phyloP scores from a whole-genome alignment of 2,329 filamentous ascomycete species.

The Scorias spongiosa region DNA sequence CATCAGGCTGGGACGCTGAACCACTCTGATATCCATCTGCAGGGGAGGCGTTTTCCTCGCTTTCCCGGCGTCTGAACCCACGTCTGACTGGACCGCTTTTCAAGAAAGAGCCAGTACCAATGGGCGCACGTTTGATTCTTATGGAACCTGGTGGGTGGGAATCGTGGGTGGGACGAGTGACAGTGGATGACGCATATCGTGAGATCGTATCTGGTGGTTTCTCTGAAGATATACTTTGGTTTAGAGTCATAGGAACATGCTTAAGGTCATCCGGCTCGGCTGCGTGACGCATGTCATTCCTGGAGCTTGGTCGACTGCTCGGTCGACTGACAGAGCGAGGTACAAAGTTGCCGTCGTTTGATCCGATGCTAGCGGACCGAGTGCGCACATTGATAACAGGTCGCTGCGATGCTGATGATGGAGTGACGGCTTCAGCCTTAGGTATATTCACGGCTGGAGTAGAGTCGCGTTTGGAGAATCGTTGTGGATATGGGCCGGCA shows the following conservation, averaged over 20 bases:
- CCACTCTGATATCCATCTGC: constrained; percentile 17
- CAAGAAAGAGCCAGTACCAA: constrained; percentile 60
- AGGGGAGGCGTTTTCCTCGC: constrained; percentile 30
- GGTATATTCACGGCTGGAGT: constrained; percentile 15
- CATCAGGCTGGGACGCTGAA: constrained; percentile 15
- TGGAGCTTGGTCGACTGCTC: constrained; percentile 17
- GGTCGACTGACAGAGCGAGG: constrained; percentile 6
- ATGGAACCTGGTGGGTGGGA: constrained; percentile 55
- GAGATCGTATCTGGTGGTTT: constrained; percentile 34
- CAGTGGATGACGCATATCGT: constrained; percentile 27
- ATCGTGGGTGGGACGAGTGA: constrained; percentile 44
- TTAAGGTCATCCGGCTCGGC: constrained; percentile 8
- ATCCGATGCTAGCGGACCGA: constrained; percentile 20
- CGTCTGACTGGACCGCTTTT: constrained; percentile 60
- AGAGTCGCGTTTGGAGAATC: constrained; percentile 14
- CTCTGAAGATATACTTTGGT: constrained; percentile 22
- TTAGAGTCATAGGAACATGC: constrained; percentile 11
- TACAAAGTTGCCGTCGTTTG: constrained; percentile 15
- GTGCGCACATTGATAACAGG: constrained; percentile 12
- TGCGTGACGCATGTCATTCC: constrained; percentile 8
- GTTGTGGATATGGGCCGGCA: constrained; percentile 17
- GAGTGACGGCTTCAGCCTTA: constrained; percentile 19
- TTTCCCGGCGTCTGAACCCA: constrained; percentile 46
- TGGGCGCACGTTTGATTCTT: constrained; percentile 61
- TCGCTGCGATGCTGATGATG: constrained; percentile 15